Evolutionary conservation across 352 stramenopile genomes (phyloP).

Genomic region (Blastocystis sp.): DNA sequence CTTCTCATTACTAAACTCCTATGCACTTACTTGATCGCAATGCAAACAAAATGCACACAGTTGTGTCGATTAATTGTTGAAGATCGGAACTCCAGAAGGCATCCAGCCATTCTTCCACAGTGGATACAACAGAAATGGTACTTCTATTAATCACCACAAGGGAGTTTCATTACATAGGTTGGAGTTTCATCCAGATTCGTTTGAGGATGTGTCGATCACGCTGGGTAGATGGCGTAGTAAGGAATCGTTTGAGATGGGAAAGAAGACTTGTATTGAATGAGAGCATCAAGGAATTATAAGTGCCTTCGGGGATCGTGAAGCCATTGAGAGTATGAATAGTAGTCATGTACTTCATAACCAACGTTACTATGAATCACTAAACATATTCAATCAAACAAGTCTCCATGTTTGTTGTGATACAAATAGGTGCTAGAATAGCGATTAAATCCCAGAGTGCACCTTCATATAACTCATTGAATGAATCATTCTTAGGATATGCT

Average conservation of each 20-base stretch:
- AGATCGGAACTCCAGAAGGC: background rate
- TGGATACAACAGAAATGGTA: background rate
- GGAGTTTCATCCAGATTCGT: slow-evolving; percentile 16
- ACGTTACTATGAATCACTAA: slow-evolving; percentile 1
- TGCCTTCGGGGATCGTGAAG: slow-evolving; percentile 9
- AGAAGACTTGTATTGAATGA: background rate
- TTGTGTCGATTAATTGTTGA: background rate
- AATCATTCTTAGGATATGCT: slow-evolving; percentile 25
- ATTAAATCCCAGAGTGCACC: slow-evolving; percentile 17
- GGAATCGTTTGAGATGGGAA: background rate
- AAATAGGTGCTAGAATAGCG: background rate
- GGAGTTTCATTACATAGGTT: background rate
- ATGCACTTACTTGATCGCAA: background rate
- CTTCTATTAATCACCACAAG: background rate
- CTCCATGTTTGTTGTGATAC: background rate
- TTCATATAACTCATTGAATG: background rate
- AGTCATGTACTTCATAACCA: slow-evolving; percentile 9
- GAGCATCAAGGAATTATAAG: slow-evolving; percentile 20
- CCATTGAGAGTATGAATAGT: slow-evolving; percentile 14
- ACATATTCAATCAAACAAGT: background rate
- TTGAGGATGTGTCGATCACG: background rate
- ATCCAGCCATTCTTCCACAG: slow-evolving; percentile 1
- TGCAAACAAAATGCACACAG: slow-evolving; percentile 15
- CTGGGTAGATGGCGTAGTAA: background rate
- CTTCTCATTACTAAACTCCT: background rate